Evolutionary conservation across 805 yeast species (phyloP).

Genomic region (Isabelozyma gotoi): DNA sequence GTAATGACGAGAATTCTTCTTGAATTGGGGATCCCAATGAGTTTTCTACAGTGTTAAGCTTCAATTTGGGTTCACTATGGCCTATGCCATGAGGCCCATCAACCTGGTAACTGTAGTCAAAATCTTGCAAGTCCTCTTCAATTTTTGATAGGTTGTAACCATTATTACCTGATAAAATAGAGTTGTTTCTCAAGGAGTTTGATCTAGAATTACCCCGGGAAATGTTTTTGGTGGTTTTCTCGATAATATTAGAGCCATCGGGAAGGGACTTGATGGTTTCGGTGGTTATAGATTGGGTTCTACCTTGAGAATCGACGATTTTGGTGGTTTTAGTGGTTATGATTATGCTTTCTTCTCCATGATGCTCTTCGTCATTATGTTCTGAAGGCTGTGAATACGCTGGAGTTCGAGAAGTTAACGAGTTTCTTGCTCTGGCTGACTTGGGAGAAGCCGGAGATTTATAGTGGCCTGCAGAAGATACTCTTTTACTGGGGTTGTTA

Average conservation of each 20-base stretch:
- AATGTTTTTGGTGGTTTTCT: slow-evolving; percentile 41
- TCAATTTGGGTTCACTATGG: neutral
- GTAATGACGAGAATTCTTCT: neutral
- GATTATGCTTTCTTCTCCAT: slow-evolving; percentile 18
- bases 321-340: slow-evolving; percentile 45
- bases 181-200: slow-evolving; percentile 22
- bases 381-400: slow-evolving; percentile 6
- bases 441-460: neutral
- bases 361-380: slow-evolving; percentile 10
- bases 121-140: slow-evolving; percentile 43
- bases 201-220: slow-evolving; percentile 33
- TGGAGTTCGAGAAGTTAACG: slow-evolving; percentile 2
- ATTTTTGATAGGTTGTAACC: slow-evolving; percentile 32
- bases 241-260: slow-evolving; percentile 43
- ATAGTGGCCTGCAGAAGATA: too few species aligned
- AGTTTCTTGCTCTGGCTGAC: neutral
- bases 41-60: neutral
- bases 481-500: neutral
- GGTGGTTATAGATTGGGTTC: slow-evolving; percentile 37
- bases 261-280: slow-evolving; percentile 36
- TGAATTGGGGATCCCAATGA: neutral
- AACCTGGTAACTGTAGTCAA: slow-evolving; percentile 40
- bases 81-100: slow-evolving; percentile 17
- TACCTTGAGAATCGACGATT: slow-evolving; percentile 38
- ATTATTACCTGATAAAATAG: slow-evolving; percentile 12